Evolutionary conservation across 257 asterid species (phyloP).

Genomic region (Scutellaria barbata): DNA sequence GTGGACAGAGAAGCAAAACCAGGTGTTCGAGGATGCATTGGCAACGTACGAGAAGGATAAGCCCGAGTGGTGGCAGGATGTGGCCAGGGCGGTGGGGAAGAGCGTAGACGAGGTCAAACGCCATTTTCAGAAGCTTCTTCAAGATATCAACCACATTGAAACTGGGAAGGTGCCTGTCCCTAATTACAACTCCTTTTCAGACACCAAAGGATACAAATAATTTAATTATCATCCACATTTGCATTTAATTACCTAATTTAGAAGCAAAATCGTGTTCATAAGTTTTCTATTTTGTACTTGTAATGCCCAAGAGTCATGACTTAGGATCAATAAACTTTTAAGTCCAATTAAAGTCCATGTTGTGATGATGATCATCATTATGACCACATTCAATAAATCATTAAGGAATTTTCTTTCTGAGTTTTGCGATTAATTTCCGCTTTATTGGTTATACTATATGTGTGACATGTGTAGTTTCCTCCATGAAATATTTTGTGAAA

Average conservation of each 20-base stretch:
- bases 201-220: conserved; percentile 22
- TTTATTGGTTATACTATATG: no score
- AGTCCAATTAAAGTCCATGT: no score
- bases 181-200: conserved; percentile 40
- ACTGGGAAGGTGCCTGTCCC: conserved; percentile 65
- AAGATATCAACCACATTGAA: conserved; percentile 60
- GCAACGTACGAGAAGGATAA: conserved; percentile 45
- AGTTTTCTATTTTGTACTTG: no score
- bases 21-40: conserved; percentile 67
- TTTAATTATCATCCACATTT: background rate
- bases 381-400: no score
- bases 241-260: background rate
- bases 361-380: no score
- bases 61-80: conserved; percentile 60
- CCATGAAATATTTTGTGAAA: no score
- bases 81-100: conserved; percentile 60
- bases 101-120: conserved; percentile 61
- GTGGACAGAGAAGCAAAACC: conserved; percentile 63
- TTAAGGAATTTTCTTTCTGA: no score
- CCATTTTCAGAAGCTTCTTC: conserved; percentile 55
- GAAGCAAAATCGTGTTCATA: no score
- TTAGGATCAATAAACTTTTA: no score
- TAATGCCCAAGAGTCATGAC: no score
- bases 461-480: no score
- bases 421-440: no score